Conservation (phyloP, 78 protist genomes). For the Planoprotostelium fungivorum region DNA sequence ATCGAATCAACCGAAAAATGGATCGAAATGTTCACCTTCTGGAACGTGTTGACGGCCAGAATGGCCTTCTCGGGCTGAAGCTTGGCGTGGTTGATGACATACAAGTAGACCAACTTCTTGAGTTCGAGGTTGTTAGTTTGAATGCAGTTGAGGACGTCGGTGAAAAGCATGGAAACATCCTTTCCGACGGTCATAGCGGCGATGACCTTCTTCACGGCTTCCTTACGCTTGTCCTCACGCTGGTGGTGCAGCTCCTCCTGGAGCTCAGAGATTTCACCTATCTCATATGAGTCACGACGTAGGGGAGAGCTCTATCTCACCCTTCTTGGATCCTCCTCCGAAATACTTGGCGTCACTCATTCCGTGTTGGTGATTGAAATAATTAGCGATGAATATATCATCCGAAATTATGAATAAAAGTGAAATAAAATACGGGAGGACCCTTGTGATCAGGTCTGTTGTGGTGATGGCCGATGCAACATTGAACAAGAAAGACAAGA, state of each 20-base stretch:
- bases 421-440: too few species aligned
- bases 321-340: not conserved
- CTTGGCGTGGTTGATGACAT: conserved; percentile 97
- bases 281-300: not conserved
- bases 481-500: not conserved
- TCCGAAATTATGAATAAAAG: too few species aligned
- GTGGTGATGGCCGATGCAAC: too few species aligned
- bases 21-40: conserved; percentile 50
- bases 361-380: not conserved
- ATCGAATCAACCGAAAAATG: not conserved
- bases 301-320: not conserved
- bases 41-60: conserved; percentile 96
- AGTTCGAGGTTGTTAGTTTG: conserved; percentile 91
- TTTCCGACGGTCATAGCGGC: conserved; percentile 99
- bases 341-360: not conserved
- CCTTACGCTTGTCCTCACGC: conserved; percentile 66
- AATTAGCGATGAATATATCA: too few species aligned
- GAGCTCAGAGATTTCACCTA: conserved; percentile 71
- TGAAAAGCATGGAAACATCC: conserved; percentile 87
- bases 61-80: conserved; percentile 96
- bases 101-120: conserved; percentile 98
- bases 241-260: conserved; percentile 63
- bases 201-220: conserved; percentile 97
- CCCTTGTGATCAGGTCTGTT: too few species aligned
- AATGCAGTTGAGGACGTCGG: conserved; percentile 93